Evolutionary conservation across 768 basidiomycete species (phyloP), one percentile per base, ranked within the genome.

Genomic region (Pholiota microspora): DNA sequence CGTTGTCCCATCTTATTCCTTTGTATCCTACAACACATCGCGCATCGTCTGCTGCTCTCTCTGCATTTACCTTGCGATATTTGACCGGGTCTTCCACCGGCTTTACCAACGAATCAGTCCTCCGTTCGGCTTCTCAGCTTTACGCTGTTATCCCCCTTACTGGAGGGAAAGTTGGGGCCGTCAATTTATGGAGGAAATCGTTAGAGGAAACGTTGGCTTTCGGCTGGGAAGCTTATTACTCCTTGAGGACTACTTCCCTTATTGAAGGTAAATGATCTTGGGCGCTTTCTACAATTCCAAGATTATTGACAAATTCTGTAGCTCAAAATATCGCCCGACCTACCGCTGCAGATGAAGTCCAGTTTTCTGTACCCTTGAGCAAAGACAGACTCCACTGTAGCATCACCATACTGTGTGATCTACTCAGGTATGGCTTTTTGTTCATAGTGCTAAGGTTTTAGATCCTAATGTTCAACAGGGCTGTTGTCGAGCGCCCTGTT

Each of bases 121-220:
- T 82, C 0, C 59, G 70, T 36, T 74, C 83, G 12, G 77, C 85
- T 2, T 83, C 83, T 5, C 64, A 71, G 16, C 74, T 94, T 18
- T 88, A 86, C 54, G 71, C 84, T 2, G 70, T 76, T 21, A 74
- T 94, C 4, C 86, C 86, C 67, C 70, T 81, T 25, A 85, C 88
- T 0, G 89, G 89, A 18, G 92, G 92, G 7, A 94, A 92, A 69
- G 84, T 89, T 7, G 88, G 86, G 23, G 84, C 85, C 13, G 75
- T 82, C 9, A 80, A 74, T 49, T 61, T 87, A 4, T 94, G 92
- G 92, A 78, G 85, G 58, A 90, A 87, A 61, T 83, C 83, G 13
- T 55, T 92, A 23, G 88, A 92, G 46, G 86, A 86, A 25, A 83
- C 85, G 1, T 55, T 93, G 46, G 72, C 71, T 0, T 83, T 86